phyloP scores from a whole-genome alignment of 768 basidiomycete species.

The Kondoa subrosea region DNA sequence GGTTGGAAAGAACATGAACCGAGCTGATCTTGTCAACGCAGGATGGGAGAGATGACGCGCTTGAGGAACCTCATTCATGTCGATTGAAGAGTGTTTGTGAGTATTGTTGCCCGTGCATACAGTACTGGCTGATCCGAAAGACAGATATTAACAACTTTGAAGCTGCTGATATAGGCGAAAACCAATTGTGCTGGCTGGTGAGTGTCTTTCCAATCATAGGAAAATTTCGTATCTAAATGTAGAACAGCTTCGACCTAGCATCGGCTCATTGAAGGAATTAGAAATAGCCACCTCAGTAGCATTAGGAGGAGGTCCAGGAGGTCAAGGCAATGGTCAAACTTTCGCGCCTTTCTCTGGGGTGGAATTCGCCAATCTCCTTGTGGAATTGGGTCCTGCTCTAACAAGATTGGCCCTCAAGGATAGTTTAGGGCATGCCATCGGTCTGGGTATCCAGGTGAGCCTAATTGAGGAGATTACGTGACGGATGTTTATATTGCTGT shows the following conservation, averaged over 20 bases:
- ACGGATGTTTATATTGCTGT: neutral
- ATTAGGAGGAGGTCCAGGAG: neutral
- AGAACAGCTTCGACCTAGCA: slow-evolving; percentile 1
- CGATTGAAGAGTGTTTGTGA: slow-evolving; percentile 5
- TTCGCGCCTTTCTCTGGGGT: slow-evolving; percentile 1
- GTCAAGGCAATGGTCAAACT: neutral
- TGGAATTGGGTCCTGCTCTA: neutral
- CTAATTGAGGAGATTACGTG: neutral
- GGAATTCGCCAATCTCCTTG: slow-evolving; percentile 6
- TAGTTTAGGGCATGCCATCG: neutral
- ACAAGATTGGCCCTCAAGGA: slow-evolving; percentile 3
- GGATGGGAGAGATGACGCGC: neutral
- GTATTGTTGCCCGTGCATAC: neutral
- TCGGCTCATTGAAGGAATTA: neutral
- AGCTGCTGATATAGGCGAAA: neutral
- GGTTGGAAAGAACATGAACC: neutral
- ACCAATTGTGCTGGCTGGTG: slow-evolving; percentile 3
- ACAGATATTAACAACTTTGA: slow-evolving; percentile 4
- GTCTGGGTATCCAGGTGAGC: neutral
- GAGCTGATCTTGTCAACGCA: neutral
- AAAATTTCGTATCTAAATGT: neutral
- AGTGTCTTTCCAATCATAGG: neutral
- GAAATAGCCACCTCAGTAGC: slow-evolving; percentile 2
- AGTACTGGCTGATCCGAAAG: neutral
- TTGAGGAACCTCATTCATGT: neutral